Evolutionary conservation across 768 basidiomycete genomes (phyloP), one percentile per base, ranked within the genome.

Genomic region (Tricholoma terreum): DNA sequence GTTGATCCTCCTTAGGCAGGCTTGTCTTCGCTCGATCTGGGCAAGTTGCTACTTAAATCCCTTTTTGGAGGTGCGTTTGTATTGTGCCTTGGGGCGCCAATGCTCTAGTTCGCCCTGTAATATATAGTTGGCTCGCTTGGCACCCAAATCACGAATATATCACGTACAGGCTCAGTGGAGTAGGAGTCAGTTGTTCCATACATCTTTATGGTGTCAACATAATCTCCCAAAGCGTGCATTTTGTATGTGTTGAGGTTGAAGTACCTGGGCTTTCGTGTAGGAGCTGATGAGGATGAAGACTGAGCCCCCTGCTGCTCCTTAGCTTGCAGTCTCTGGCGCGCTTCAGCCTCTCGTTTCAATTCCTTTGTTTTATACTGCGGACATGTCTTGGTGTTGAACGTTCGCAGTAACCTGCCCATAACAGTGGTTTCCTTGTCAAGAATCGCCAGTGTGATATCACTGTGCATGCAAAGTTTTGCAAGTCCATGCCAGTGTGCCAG

Each of bases 321-420:
- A 38, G 36, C n/a, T 4, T 38, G 15, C 17, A n/a, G 36, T 17
- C 36, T 38, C 36, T 27, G 30, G 7, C 49, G 14, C 10, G 49
- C 49, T n/a, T 24, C 27, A 8, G 49, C 49, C 33, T 50, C 27
- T 11, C 30, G 30, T 17, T 8, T 2, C 15, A 50, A 34, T 31
- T 50, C 49, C 27, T 31, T 24, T 31, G 49, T 50, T 27, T 33
- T 31, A n/a, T 31, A 50, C n/a, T 11, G 9, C 3, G n/a, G n/a
- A 19, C 49, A 50, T 27, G 27, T 31, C 4, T 38, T 7, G n/a
- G 21, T 15, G n/a, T 5, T 17, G 33, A 77, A 77, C 0, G 30
- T 7, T 0, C 70, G 67, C 4, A 73, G 51, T 7, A 35, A 14
- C 8, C 49, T 22, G 1, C 73, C 66, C 1, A 75, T 61, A 0